phyloP scores from a whole-genome alignment of 768 basidiomycete genomes.

The Tricholoma matsutake region DNA sequence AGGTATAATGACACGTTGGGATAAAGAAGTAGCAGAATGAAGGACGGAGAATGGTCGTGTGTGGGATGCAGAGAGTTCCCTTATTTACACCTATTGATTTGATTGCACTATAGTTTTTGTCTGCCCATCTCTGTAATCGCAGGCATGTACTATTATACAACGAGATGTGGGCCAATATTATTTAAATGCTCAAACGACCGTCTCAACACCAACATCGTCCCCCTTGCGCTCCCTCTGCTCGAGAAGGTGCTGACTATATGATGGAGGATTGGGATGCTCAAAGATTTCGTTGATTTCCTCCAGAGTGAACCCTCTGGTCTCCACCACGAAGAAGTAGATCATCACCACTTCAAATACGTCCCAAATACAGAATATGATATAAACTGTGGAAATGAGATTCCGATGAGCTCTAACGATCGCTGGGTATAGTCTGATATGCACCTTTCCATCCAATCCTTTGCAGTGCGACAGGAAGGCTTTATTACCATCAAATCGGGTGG shows the following conservation, averaged over 20 bases:
- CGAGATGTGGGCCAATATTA: no score
- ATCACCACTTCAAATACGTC: constrained; percentile 45
- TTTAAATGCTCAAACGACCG: no score
- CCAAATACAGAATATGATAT: constrained; percentile 48
- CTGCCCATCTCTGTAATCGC: no score
- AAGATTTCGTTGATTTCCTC: constrained; percentile 51
- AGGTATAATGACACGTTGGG: constrained; percentile 5
- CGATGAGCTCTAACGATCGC: neutral
- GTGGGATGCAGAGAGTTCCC: constrained; percentile 25
- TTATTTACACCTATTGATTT: constrained; percentile 29
- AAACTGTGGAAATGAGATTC: constrained; percentile 31
- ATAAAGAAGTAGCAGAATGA: constrained; percentile 22
- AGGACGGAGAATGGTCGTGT: constrained; percentile 33
- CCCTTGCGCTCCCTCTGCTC: constrained; percentile 1
- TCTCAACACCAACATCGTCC: neutral
- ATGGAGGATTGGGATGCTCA: constrained; percentile 40
- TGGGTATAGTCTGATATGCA: constrained; percentile 13
- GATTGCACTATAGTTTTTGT: no score
- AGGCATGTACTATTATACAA: no score
- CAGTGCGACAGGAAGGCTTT: constrained; percentile 45
- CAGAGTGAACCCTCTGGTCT: constrained; percentile 49
- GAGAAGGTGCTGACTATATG: constrained; percentile 28
- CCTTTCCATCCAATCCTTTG: constrained; percentile 47
- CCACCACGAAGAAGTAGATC: constrained; percentile 48
- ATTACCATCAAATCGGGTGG: neutral